These are phyloP conservation scores for Tolypocladium endophyticum DNA, from an alignment of 2,329 filamentous ascomycete genomes.

Conservation along the genomic window DNA sequence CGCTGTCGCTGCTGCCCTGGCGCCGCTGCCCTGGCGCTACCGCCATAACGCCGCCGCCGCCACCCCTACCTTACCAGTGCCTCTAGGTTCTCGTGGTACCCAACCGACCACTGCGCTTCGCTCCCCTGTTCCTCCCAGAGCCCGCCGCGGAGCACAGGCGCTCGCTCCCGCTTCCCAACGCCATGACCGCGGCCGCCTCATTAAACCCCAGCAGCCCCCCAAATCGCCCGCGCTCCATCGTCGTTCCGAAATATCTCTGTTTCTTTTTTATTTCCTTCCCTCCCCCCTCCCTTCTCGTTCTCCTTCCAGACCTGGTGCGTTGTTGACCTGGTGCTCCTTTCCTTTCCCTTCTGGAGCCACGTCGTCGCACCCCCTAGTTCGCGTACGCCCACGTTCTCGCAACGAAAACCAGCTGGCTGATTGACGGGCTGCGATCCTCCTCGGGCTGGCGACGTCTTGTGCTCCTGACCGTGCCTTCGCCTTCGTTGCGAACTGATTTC, in stretches of 20 bases:
- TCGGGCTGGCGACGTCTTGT: conserved; percentile 11
- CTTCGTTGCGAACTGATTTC: conserved; percentile 8
- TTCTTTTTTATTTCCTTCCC: conserved; percentile 16
- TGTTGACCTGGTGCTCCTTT: conserved; percentile 19
- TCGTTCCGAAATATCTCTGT: conserved; percentile 18
- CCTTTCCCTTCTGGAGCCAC: conserved; percentile 13
- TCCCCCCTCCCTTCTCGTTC: conserved; percentile 9
- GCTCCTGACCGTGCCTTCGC: conserved; percentile 9
- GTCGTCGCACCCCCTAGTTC: conserved; percentile 12
- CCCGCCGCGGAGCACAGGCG: conserved; percentile 1
- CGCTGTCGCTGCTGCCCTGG: background rate
- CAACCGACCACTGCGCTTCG: background rate
- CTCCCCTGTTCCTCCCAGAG: background rate
- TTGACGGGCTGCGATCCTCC: conserved; percentile 5
- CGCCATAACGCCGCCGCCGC: background rate
- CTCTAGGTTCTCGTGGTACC: background rate
- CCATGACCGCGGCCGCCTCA: conserved; percentile 15
- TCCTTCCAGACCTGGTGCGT: background rate
- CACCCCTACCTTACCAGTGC: background rate
- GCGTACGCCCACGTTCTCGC: conserved; percentile 5
- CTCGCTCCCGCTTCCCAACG: conserved; percentile 7
- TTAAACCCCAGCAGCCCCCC: conserved; percentile 22
- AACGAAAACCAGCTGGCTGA: conserved; percentile 10
- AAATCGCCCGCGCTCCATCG: conserved; percentile 11
- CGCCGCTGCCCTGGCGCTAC: background rate